Evolutionary conservation across 257 asterid genomes (phyloP).

Genomic region (Buddleja alternifolia): DNA sequence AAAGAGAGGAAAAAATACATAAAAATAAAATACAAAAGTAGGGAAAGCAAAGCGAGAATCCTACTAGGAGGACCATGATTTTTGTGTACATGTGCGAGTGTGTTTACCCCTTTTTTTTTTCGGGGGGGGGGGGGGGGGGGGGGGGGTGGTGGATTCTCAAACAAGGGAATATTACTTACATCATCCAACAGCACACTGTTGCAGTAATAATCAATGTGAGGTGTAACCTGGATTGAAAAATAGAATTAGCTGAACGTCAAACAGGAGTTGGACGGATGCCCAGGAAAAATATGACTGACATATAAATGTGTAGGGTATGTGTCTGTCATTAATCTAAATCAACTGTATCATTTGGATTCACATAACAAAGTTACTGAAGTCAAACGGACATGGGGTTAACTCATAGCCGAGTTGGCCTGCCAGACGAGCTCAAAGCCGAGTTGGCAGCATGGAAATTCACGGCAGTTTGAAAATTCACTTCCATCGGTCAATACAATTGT

Average conservation of each 20-base stretch:
- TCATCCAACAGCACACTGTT: constrained; percentile 96
- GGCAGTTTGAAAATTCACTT: too few species aligned
- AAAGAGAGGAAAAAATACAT: not conserved
- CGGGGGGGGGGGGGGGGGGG: too few species aligned
- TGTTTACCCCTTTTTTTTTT: not conserved
- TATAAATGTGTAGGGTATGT: not conserved
- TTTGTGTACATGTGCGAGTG: not conserved
- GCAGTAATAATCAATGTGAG: constrained; percentile 87
- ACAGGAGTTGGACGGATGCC: constrained; percentile 21
- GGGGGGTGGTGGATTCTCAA: constrained; percentile 5
- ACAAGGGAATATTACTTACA: constrained; percentile 57
- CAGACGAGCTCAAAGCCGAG: too few species aligned
- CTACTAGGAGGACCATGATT: not conserved
- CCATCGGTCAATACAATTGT: too few species aligned
- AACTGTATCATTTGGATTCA: not conserved
- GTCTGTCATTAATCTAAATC: not conserved
- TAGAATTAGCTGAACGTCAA: constrained; percentile 20
- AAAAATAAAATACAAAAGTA: too few species aligned
- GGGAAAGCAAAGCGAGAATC: not conserved
- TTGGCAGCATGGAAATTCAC: too few species aligned
- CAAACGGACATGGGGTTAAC: constrained; percentile 6
- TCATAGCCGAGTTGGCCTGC: too few species aligned
- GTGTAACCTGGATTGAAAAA: constrained; percentile 68
- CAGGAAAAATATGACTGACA: not conserved
- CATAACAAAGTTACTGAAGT: not conserved